Evolutionary conservation across 768 basidiomycete species (phyloP).

Genomic region (Lactarius indigo): DNA sequence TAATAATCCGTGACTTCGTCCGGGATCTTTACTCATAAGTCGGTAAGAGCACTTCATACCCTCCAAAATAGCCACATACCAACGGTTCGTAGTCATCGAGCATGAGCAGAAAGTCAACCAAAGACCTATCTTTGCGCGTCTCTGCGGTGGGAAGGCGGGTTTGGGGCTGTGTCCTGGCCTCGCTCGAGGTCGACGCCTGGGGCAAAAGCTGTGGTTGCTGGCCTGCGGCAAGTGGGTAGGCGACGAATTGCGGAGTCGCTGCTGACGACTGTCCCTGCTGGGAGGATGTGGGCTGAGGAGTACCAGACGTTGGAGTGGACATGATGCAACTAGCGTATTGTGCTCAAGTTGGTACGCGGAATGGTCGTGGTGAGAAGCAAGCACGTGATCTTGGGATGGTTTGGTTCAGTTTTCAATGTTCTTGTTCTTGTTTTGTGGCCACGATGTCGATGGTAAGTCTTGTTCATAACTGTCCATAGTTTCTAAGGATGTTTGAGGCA

Average conservation of each 20-base stretch:
- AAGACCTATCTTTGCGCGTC: constrained; percentile 81
- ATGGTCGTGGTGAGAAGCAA: neutral
- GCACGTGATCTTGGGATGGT: neutral
- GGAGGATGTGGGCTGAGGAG: constrained; percentile 17
- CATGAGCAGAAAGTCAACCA: constrained; percentile 94
- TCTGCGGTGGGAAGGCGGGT: constrained; percentile 73
- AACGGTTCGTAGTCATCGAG: constrained; percentile 95
- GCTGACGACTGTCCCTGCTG: constrained; percentile 25
- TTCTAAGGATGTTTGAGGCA: constrained; percentile 83
- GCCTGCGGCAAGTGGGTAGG: constrained; percentile 25
- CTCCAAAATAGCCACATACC: constrained; percentile 43
- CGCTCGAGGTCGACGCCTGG: constrained; percentile 24
- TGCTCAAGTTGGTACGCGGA: neutral
- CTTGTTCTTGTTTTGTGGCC: neutral
- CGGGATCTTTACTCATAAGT: constrained; percentile 61
- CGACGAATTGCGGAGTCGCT: constrained; percentile 22
- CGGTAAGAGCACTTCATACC: neutral
- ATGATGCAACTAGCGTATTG: constrained; percentile 5
- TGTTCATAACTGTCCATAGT: constrained; percentile 18
- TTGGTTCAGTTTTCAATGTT: neutral
- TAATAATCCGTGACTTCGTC: constrained; percentile 98
- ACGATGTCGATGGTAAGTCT: constrained; percentile 28
- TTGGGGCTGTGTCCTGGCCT: constrained; percentile 36
- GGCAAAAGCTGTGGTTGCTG: constrained; percentile 25
- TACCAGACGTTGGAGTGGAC: constrained; percentile 24